Evolutionary conservation across 2,329 filamentous ascomycete species (phyloP), one percentile per base, ranked within the genome.

Genomic region (Fusarium staphyleae): DNA sequence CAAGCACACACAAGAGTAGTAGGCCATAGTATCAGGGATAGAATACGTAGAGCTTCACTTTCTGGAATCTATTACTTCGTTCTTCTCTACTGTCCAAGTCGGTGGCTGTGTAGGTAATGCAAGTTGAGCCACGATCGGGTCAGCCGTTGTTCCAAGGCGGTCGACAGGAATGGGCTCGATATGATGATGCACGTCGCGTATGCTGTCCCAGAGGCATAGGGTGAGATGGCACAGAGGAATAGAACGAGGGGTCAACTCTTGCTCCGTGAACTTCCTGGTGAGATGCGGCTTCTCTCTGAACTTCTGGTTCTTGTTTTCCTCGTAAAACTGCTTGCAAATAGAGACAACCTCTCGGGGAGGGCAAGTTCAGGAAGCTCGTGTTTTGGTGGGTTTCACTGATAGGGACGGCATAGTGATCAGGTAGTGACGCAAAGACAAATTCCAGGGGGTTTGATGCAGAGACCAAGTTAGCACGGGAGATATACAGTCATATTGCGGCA

Each of bases 391-490:
- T 11, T 1, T 29, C 13, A 5, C 15, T 9, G n/a, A 50, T 24
- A 9, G 63, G 61, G 7, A 61, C 18, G 11, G 52, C 19, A 34
- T 65, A 49, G 12, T 66, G 60, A 24, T 40, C 29, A 12, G 41
- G 33, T 2, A 61, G 58, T 11, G 54, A 48, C 1, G 59, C 53
- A 4, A 66, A 45, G 9, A 66, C 42, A 37, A 66, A 66, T 36
- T 60, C 65, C 1, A 62, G 15, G 34, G 59, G 51, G n/a, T 62
- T 66, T 1, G 51, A 63, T 3, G 59, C 45, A 9, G 64, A 66
- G 2, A 47, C n/a, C n/a, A n/a, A n/a, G n/a, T 51, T 5, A 46
- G 36, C 2, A 39, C 9, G 1, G 63, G 63, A 35, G 60, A 66
- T 22, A 66, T 16, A 18, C 64, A 66, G 4, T 63, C 41, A 5